Base-by-base conservation (phyloP, 1,284 basidiomycete genomes). In the Cutaneotrichosporon mucoides region DNA sequence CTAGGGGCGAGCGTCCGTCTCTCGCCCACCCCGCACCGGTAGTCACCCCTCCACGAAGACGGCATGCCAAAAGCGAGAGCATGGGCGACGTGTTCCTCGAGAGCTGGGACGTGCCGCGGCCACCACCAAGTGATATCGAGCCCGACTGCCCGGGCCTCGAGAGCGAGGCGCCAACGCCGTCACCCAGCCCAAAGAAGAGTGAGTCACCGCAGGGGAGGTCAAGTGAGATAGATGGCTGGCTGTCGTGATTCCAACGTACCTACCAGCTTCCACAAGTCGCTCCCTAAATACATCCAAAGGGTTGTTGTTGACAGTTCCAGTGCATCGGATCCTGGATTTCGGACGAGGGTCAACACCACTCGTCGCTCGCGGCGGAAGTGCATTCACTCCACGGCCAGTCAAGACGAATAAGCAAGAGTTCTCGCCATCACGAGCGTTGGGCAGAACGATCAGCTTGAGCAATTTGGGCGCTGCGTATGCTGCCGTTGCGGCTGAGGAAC, bases 401-500 rank as follows among this genome's bases (percentile, higher is more conserved):
- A 47, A 48, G 45, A 34, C 37, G 5, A 47, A 48, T 37, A 34
- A 34, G 5, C 44, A 37, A 10, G 35, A 50, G 15, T 38, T 42
- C 11, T 50, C 55, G 3, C 55, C 55, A 6, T 35, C 48, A 10
- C 45, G 40, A 6, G 45, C 36, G 1, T 45, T 55, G 4, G 61
- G 61, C 5, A 38, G 61, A 10, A 48, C 59, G 41, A 59, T 62
- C 42, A 62, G 61, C 37, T 16, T 62, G 33, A 58, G 47, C 36
- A 53, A 54, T 13, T 45, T 62, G 13, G 56, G 49, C 9, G 43
- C 48, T 24, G 43, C 49, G 16, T 51, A 51, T 41, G 49, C 53
- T 3, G 53, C 43, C 15, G 43, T 46, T 6, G 53, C 34, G 13
- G 53, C 15, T 6, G 43, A 54, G 16, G n/a, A 54, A 24, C 16